Percentiles rank a stretch among this genome's conserved stretches.
phyloP scores from a whole-genome alignment of 257 asterid genomes.

The Rehmannia glutinosa region DNA sequence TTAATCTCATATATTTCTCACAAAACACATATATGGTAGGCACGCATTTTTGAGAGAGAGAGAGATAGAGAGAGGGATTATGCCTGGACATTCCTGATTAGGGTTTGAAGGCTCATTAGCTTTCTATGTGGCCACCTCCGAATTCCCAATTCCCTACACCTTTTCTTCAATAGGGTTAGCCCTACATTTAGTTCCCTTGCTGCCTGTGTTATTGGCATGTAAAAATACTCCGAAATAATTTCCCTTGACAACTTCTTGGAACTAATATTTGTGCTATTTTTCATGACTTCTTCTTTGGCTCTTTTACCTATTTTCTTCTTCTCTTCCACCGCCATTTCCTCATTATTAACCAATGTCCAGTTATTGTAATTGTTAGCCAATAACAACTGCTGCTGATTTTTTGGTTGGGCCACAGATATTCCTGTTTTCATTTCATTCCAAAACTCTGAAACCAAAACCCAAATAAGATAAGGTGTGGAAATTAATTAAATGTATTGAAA shows the following conservation, averaged over 20 bases:
- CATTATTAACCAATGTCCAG: too few species aligned
- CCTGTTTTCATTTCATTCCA: too few species aligned
- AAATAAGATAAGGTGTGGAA: too few species aligned
- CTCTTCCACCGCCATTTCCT: background rate
- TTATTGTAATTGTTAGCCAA: too few species aligned
- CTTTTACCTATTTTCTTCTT: slow-evolving; percentile 4
- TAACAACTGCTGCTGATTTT: slow-evolving; percentile 6
- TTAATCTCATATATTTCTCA: background rate
- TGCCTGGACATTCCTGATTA: slow-evolving; percentile 81
- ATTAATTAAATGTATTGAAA: too few species aligned
- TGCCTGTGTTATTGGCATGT: slow-evolving; percentile 80
- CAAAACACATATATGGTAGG: background rate
- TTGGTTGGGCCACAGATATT: too few species aligned
- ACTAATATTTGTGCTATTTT: background rate
- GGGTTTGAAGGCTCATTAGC: slow-evolving; percentile 83
- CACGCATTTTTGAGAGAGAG: background rate
- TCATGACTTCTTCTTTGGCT: slow-evolving; percentile 3
- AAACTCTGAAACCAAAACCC: too few species aligned
- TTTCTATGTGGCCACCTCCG: slow-evolving; percentile 89
- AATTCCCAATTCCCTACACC: slow-evolving; percentile 84
- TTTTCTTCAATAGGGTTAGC: slow-evolving; percentile 72
- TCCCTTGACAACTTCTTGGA: slow-evolving; percentile 37
- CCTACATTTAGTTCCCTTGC: slow-evolving; percentile 80
- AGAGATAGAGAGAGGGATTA: background rate
- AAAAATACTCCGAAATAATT: slow-evolving; percentile 51